phyloP scores from a whole-genome alignment of 352 stramenopile genomes.

The Phytophthora litchii region DNA sequence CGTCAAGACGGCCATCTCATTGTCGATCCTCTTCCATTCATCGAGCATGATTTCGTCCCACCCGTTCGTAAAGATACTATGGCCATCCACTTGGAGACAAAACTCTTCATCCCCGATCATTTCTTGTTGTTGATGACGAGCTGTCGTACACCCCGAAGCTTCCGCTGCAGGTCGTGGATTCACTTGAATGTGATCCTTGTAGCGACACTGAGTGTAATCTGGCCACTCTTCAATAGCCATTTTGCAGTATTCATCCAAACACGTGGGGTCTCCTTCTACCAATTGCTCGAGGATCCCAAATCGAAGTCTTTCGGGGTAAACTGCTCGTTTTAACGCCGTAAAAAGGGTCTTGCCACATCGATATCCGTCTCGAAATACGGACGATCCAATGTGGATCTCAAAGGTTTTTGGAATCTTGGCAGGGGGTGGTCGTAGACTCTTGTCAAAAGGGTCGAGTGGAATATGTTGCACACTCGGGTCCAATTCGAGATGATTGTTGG shows the following conservation, averaged over 20 bases:
- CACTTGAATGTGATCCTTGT: constrained; percentile 61
- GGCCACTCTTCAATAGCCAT: constrained; percentile 64
- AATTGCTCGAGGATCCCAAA: constrained; percentile 85
- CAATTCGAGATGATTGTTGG: constrained; percentile 42
- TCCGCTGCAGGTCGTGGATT: constrained; percentile 65
- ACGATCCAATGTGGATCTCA: constrained; percentile 73
- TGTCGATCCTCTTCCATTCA: constrained; percentile 68
- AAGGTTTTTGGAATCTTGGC: constrained; percentile 46
- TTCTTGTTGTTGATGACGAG: constrained; percentile 76
- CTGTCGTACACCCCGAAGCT: constrained; percentile 75
- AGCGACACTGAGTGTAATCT: constrained; percentile 55
- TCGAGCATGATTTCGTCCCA: constrained; percentile 71
- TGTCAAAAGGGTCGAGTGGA: constrained; percentile 36
- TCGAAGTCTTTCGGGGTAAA: constrained; percentile 63
- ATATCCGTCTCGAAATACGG: constrained; percentile 76
- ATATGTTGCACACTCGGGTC: constrained; percentile 75
- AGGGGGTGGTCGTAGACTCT: no score
- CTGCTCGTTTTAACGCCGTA: constrained; percentile 66
- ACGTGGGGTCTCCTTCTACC: constrained; percentile 61
- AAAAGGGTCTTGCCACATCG: constrained; percentile 80
- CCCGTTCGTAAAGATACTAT: constrained; percentile 80
- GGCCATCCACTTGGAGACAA: no score
- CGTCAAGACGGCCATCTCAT: constrained; percentile 80
- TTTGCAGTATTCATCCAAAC: constrained; percentile 76
- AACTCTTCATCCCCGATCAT: constrained; percentile 63